Evolutionary conservation across 306 rosid genomes (phyloP).

Genomic region (Inga laurina): DNA sequence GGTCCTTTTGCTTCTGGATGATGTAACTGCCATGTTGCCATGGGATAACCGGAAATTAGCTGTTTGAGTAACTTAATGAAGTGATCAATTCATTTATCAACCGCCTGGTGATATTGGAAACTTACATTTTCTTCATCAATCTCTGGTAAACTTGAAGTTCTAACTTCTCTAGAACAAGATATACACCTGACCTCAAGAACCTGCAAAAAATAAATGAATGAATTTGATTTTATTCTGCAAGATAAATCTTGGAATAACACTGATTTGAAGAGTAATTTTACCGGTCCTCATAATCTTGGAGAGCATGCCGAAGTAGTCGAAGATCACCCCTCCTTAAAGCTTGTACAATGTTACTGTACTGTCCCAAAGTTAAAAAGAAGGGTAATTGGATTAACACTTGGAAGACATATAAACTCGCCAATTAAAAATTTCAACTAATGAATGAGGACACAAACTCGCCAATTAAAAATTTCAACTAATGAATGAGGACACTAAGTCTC

Average conservation of each 20-base stretch:
- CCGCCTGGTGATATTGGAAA: slow-evolving; percentile 15
- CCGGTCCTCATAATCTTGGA: slow-evolving; percentile 85
- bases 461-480: slow-evolving; percentile 16
- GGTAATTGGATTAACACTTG: slow-evolving; percentile 24
- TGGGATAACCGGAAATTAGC: slow-evolving; percentile 24
- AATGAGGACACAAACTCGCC: background rate
- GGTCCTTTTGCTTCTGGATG: slow-evolving; percentile 92
- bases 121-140: slow-evolving; percentile 91
- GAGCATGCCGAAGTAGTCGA: slow-evolving; percentile 84
- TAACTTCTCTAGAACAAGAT: slow-evolving; percentile 93
- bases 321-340: slow-evolving; percentile 93
- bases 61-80: background rate
- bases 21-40: slow-evolving; percentile 58
- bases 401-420: slow-evolving; percentile 16
- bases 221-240: slow-evolving; percentile 4
- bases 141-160: slow-evolving; percentile 98
- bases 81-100: slow-evolving; percentile 22
- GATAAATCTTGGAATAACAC: slow-evolving; percentile 1
- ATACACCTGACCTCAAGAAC: slow-evolving; percentile 95
- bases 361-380: slow-evolving; percentile 35
- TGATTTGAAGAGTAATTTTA: slow-evolving; percentile 32
- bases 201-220: slow-evolving; percentile 43
- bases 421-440: slow-evolving; percentile 12
- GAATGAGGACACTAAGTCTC: background rate
- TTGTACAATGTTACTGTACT: slow-evolving; percentile 76